A percentile compares a stretch with the other conserved stretches of the same genome.
These are phyloP conservation scores for Bryum argenteum DNA, from an alignment of 225 moss, liverwort and hornwort species.

Conservation along the genomic window DNA sequence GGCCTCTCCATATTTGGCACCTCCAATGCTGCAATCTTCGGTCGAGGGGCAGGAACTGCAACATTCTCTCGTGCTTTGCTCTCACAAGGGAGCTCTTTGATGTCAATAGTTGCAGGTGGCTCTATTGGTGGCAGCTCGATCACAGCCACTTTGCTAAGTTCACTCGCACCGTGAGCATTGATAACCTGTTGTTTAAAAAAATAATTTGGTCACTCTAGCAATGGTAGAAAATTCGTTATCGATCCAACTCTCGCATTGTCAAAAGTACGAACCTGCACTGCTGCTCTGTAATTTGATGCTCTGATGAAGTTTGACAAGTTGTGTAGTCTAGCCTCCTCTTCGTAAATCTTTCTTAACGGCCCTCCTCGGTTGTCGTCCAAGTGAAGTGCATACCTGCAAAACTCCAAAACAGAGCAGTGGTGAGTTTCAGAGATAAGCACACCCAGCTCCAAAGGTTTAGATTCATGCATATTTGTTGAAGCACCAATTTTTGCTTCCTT, in stretches of 20 bases:
- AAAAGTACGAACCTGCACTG: conserved; percentile 31
- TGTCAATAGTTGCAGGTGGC: neutral
- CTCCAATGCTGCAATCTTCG: too few species aligned
- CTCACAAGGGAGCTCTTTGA: neutral
- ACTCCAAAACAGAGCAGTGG: too few species aligned
- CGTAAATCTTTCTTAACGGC: conserved; percentile 14
- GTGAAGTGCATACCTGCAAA: conserved; percentile 38
- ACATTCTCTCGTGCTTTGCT: too few species aligned
- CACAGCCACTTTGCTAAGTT: conserved; percentile 2
- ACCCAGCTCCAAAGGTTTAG: too few species aligned
- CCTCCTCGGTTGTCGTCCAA: conserved; percentile 40
- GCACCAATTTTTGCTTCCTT: too few species aligned
- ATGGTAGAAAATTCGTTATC: too few species aligned
- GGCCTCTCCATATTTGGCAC: too few species aligned
- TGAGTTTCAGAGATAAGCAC: too few species aligned
- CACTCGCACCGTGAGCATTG: conserved; percentile 26
- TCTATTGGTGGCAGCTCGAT: neutral
- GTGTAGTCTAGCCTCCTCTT: conserved; percentile 19
- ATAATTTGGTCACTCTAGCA: too few species aligned
- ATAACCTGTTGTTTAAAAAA: conserved; percentile 23
- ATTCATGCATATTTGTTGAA: too few species aligned
- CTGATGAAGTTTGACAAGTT: conserved; percentile 27
- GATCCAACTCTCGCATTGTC: neutral
- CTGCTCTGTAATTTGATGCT: conserved; percentile 31
- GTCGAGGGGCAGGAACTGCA: too few species aligned